phyloP scores from a whole-genome alignment of 495 filamentous ascomycete genomes.

The Penicillium verhagenii region DNA sequence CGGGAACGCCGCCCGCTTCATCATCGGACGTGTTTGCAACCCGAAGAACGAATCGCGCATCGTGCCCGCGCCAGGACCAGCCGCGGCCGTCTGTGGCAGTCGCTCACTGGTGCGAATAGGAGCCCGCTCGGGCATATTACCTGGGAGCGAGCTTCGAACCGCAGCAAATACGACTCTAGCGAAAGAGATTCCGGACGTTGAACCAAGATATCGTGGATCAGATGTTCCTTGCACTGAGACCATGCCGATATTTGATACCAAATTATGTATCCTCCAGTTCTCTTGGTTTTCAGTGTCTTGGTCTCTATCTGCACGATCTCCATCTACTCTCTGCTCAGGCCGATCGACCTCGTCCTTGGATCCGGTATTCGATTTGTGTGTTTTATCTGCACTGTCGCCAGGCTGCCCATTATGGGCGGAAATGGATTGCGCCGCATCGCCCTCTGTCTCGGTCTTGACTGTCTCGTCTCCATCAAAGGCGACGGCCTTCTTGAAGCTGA shows the following conservation, averaged over 20 bases:
- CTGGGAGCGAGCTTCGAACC: constrained; percentile 75
- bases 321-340: constrained; percentile 36
- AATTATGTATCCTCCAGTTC: constrained; percentile 62
- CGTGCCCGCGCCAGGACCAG: constrained; percentile 58
- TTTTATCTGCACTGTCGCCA: constrained; percentile 21
- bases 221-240: constrained; percentile 73
- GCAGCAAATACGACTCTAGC: constrained; percentile 92
- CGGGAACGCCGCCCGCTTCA: constrained; percentile 83
- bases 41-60: constrained; percentile 97
- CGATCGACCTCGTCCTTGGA: constrained; percentile 25
- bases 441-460: constrained; percentile 35
- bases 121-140: constrained; percentile 57
- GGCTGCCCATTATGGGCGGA: constrained; percentile 10
- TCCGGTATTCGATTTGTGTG: constrained; percentile 18
- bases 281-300: constrained; percentile 49
- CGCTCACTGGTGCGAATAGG: constrained; percentile 48
- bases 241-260: constrained; percentile 76
- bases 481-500: constrained; percentile 71
- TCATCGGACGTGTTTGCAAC: constrained; percentile 82
- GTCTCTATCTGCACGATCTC: constrained; percentile 22
- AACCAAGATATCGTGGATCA: constrained; percentile 77
- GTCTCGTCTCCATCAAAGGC: constrained; percentile 67
- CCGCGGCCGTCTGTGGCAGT: constrained; percentile 41
- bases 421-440: constrained; percentile 26
- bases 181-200: constrained; percentile 90